Evolutionary conservation across 169 alveolate genomes (phyloP).

Genomic region (Perkinsus olseni): DNA sequence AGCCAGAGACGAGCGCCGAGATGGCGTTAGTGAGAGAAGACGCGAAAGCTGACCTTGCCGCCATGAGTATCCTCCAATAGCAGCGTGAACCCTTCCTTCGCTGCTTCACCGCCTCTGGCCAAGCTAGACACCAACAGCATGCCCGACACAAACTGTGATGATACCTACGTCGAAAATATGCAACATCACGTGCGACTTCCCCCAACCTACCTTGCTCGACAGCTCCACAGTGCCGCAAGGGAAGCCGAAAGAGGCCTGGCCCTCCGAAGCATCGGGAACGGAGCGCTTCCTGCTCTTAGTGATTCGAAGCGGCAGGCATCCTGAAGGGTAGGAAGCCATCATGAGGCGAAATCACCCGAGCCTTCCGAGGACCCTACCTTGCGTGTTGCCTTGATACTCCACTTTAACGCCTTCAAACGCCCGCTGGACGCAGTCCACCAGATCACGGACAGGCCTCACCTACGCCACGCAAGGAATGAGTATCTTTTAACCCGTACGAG

Average conservation of each 20-base stretch:
- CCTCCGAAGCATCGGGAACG: not conserved
- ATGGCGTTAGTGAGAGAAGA: not conserved
- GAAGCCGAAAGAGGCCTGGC: not conserved
- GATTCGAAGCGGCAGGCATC: not conserved
- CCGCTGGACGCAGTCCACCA: not conserved
- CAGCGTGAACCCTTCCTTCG: not conserved
- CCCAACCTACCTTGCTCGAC: not conserved
- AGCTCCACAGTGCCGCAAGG: not conserved
- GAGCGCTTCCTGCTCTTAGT: not conserved
- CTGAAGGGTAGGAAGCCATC: not conserved
- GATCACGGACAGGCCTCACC: not conserved
- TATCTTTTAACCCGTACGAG: not conserved
- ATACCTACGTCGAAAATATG: not conserved
- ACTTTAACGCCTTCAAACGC: not conserved
- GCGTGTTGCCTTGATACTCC: not conserved
- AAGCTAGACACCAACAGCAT: constrained; percentile 34
- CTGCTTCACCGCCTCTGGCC: not conserved
- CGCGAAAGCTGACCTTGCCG: not conserved
- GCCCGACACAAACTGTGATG: constrained; percentile 30
- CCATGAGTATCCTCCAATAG: not conserved
- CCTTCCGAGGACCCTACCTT: too few relatives aligned
- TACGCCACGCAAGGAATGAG: not conserved
- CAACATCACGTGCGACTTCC: not conserved
- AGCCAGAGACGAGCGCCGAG: too few relatives aligned
- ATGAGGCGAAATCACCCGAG: too few relatives aligned